These are phyloP conservation scores for Penicillium ochrochloron DNA, from an alignment of 495 filamentous ascomycete species.

Conservation along the genomic window DNA sequence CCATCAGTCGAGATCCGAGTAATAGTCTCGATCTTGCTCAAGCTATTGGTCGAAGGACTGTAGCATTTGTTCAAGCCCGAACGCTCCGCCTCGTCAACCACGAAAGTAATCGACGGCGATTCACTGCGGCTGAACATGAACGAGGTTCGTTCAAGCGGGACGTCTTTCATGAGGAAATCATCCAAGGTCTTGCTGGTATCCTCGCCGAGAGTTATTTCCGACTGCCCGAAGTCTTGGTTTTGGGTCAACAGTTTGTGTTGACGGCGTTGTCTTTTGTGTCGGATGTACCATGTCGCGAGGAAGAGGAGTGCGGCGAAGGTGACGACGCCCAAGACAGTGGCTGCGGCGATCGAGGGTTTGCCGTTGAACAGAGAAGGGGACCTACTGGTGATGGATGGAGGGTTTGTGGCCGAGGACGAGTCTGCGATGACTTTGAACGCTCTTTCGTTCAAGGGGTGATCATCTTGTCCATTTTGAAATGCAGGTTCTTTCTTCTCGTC, in stretches of 20 bases:
- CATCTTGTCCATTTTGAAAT: not conserved
- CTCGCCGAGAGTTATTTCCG: slow-evolving; percentile 23
- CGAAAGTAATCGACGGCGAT: slow-evolving; percentile 32
- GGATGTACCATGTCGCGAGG: slow-evolving; percentile 20
- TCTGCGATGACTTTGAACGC: not conserved
- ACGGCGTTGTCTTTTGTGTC: slow-evolving; percentile 10
- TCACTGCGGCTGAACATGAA: slow-evolving; percentile 35
- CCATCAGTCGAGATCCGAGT: slow-evolving; percentile 17
- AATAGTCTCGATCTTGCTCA: slow-evolving; percentile 19
- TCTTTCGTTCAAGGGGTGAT: not conserved
- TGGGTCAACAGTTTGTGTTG: not conserved
- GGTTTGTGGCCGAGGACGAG: not conserved
- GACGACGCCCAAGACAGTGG: slow-evolving; percentile 15
- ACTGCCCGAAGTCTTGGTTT: slow-evolving; percentile 26
- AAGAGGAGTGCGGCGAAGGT: slow-evolving; percentile 14
- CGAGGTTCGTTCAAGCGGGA: slow-evolving; percentile 32
- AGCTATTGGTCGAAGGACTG: slow-evolving; percentile 15
- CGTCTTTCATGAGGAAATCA: slow-evolving; percentile 32
- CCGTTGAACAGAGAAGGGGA: not conserved
- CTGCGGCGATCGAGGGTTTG: slow-evolving; percentile 17
- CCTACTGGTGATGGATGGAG: not conserved
- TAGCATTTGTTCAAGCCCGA: slow-evolving; percentile 10
- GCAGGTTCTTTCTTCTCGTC: no score
- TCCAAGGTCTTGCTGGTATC: slow-evolving; percentile 28
- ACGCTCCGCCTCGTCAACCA: slow-evolving; percentile 26